A percentile compares a stretch with the other conserved stretches of the same genome.
Conservation (phyloP, 2,329 filamentous ascomycete genomes). For the Cercospora citrullina region DNA sequence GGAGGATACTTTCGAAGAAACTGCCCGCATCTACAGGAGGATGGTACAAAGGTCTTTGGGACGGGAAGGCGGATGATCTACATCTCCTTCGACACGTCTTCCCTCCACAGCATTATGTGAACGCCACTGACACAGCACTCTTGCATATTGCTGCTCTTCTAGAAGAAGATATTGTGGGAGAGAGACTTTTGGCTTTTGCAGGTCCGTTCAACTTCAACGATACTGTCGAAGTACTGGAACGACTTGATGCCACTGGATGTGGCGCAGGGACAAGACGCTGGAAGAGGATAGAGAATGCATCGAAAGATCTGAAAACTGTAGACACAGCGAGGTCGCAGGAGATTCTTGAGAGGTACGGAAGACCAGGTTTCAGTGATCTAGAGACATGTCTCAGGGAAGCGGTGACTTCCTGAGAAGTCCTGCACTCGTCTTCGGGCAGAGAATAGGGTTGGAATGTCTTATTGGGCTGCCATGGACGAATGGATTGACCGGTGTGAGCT, state of each 20-base stretch:
- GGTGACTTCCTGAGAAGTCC: background rate
- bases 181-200: conserved; percentile 7
- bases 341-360: conserved; percentile 1
- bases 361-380: background rate
- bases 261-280: background rate
- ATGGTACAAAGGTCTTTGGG: background rate
- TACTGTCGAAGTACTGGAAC: background rate
- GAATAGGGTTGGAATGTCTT: no score
- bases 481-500: background rate
- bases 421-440: background rate
- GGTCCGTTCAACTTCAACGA: conserved; percentile 1
- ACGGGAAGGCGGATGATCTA: background rate
- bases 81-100: background rate
- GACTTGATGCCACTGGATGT: background rate
- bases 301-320: conserved; percentile 7
- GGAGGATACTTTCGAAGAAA: background rate
- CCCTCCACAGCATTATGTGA: conserved; percentile 4
- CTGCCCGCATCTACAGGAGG: background rate
- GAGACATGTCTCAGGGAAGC: conserved; percentile 3
- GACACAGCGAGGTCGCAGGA: conserved; percentile 1
- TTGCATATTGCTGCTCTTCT: conserved; percentile 9
- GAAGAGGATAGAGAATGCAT: background rate
- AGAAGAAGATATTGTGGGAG: background rate
- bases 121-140: conserved; percentile 1
- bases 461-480: no score